Percentiles rank a stretch among this genome's conserved stretches.
These are phyloP conservation scores for Fusarium sp. DNA, from an alignment of 2,329 filamentous ascomycete genomes.

Conservation along the genomic window DNA sequence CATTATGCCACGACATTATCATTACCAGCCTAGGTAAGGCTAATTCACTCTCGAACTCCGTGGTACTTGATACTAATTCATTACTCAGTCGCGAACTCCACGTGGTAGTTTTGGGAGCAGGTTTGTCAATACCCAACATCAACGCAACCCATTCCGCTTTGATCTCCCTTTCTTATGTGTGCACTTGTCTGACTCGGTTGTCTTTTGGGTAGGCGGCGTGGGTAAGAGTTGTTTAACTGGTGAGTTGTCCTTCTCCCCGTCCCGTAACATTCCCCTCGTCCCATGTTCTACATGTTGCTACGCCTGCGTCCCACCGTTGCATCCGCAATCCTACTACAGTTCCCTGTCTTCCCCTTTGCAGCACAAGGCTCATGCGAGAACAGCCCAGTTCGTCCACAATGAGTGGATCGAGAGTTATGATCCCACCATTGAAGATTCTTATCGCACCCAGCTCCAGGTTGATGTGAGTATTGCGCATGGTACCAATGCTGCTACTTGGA, in stretches of 20 bases:
- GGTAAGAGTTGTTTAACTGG: slow-evolving; percentile 93
- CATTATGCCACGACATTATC: slow-evolving; percentile 46
- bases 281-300: slow-evolving; percentile 22
- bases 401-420: slow-evolving; percentile 93
- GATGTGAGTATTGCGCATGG: slow-evolving; percentile 72
- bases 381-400: slow-evolving; percentile 93
- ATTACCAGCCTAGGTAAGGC: slow-evolving; percentile 45
- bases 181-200: slow-evolving; percentile 46
- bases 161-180: slow-evolving; percentile 15
- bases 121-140: slow-evolving; percentile 57
- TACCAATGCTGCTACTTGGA: slow-evolving; percentile 13
- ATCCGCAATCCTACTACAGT: slow-evolving; percentile 19
- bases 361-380: slow-evolving; percentile 35
- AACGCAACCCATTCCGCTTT: not conserved
- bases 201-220: slow-evolving; percentile 74
- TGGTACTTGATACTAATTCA: slow-evolving; percentile 29
- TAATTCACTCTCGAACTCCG: not conserved
- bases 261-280: slow-evolving; percentile 7
- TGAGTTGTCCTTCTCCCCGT: slow-evolving; percentile 54
- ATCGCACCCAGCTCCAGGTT: slow-evolving; percentile 79
- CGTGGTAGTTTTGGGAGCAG: slow-evolving; percentile 84
- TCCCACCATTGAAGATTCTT: slow-evolving; percentile 82
- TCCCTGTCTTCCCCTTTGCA: slow-evolving; percentile 29
- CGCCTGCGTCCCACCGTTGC: slow-evolving; percentile 23
- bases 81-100: slow-evolving; percentile 77